Base-by-base conservation (phyloP, 257 asterid genomes). In the Handroanthus guayacan region DNA sequence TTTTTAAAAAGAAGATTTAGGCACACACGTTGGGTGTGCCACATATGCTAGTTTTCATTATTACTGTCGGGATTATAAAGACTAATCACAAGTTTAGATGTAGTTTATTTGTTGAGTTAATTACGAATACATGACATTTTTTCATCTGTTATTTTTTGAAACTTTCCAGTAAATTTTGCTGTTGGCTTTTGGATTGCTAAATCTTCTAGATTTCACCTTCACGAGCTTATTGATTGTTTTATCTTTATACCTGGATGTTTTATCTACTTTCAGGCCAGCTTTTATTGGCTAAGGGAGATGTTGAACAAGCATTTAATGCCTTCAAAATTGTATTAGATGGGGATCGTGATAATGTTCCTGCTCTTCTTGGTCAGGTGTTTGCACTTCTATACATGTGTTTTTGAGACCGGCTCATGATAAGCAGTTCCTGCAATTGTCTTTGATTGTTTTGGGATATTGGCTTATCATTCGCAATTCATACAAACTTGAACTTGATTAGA, bases 291-390 rank as follows among this genome's bases (percentile, higher is more conserved):
- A 95, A 90, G 85, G 98, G 99, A 75, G 99, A 95, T 57, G 75
- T 83, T 64, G 99, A 95, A 45, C 99, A 93, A 78, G 98, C 99
- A 76, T 91, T 86, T 78, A 83, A 89, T 62, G 98, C 97, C 47
- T 93, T 95, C 88, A 95, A 93, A 87, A 93, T 95, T 78, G 96
- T 95, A 75, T 83, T 95, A 79, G 99, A 95, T 80, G 98, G 97
- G 65, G 97, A 93, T 77, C 93, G 87, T 43, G 94, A 90, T 81
- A 95, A 95, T 64, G 94, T 95, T 81, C 96, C 97, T 78, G 98
- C 99, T 81, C 96, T 95, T 78, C 97, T 95, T 77, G 99, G 99
- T 77, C 99, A 95, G 95, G 99, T 93, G 89, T 75, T 60, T 61
- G 75, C 75, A 58, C 71, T 79, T 50, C 3, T 52, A 43, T 16